Evolutionary conservation across 768 basidiomycete genomes (phyloP), one percentile per base, ranked within the genome.

Genomic region (Mycena venus): DNA sequence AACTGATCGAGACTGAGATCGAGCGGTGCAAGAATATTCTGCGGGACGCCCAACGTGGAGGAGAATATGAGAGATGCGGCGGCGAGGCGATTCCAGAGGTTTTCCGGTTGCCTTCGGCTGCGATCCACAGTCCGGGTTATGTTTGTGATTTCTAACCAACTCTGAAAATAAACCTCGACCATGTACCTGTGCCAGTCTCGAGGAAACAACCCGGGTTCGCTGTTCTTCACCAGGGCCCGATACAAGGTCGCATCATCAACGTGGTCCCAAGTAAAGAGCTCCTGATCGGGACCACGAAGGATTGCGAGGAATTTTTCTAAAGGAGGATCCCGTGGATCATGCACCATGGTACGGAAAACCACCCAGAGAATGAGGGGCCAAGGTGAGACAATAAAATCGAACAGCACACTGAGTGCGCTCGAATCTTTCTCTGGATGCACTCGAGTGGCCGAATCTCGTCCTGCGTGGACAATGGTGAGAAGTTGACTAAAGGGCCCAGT

Each of bases 261-360:
- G 36, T 53, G 8, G 47, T 65, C 63, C 63, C 63, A 65, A 14
- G 49, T 23, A 34, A 65, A 49, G 63, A 65, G 8, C 23, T 65
- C 63, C 38, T 65, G 21, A 34, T 65, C 21, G 31, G 63, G 25
- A 21, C 44, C 63, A 31, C 21, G 7, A 25, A 65, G 47, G 25
- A 49, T 23, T 5, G 15, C 17, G 29, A 25, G 53, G 3, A 53
- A 65, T 31, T 5, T 55, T 29, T 15, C 29, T 29, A 55, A 32
- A 53, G n/a, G 21, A 23, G n/a, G n/a, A 9, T 25, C 61, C 5
- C 21, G 1, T 65, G 7, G 29, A 23, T 53, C n/a, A 11, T 51
- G 11, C 5, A 29, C 31, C 17, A 36, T 14, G 5, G 32, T 51
- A 47, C 63, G 49, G 49, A 65, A 65, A 34, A 21, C 44, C 63